phyloP scores from a whole-genome alignment of 805 yeast species.

The Myxozyma neotropica region DNA sequence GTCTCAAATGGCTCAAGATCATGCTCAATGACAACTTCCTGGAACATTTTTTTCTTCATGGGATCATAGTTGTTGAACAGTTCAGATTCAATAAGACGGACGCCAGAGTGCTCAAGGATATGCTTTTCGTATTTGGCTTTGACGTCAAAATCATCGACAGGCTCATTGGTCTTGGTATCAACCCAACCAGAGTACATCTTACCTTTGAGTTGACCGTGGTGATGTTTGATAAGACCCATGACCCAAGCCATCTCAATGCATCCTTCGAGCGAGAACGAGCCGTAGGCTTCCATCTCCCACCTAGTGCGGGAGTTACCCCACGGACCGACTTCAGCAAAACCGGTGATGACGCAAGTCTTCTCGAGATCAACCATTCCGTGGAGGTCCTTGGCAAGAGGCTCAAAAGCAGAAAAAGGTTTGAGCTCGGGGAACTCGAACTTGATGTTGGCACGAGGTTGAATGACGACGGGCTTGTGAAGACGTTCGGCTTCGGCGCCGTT shows the following conservation, averaged over 20 bases:
- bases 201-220: slow-evolving; percentile 79
- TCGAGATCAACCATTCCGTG: slow-evolving; percentile 93
- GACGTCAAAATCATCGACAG: slow-evolving; percentile 92
- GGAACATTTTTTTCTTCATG: slow-evolving; percentile 85
- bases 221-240: slow-evolving; percentile 96
- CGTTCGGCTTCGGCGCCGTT: slow-evolving; percentile 87
- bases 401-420: slow-evolving; percentile 71
- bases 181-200: slow-evolving; percentile 96
- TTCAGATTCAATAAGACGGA: slow-evolving; percentile 95
- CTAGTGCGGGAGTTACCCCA: slow-evolving; percentile 99
- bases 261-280: slow-evolving; percentile 95
- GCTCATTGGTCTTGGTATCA: slow-evolving; percentile 87
- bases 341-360: slow-evolving; percentile 90
- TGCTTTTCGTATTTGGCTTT: slow-evolving; percentile 88
- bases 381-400: slow-evolving; percentile 51
- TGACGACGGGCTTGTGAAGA: slow-evolving; percentile 72
- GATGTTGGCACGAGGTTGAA: slow-evolving; percentile 94
- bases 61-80: slow-evolving; percentile 94
- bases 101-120: slow-evolving; percentile 92
- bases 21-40: slow-evolving; percentile 95
- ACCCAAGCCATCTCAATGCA: slow-evolving; percentile 99
- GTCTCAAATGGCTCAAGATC: slow-evolving; percentile 96
- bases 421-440: slow-evolving; percentile 89
- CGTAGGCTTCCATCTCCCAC: slow-evolving; percentile 98
- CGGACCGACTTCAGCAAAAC: slow-evolving; percentile 98